Conservation (phyloP, 2,329 filamentous ascomycete species). For the Hirsutella thompsonii region DNA sequence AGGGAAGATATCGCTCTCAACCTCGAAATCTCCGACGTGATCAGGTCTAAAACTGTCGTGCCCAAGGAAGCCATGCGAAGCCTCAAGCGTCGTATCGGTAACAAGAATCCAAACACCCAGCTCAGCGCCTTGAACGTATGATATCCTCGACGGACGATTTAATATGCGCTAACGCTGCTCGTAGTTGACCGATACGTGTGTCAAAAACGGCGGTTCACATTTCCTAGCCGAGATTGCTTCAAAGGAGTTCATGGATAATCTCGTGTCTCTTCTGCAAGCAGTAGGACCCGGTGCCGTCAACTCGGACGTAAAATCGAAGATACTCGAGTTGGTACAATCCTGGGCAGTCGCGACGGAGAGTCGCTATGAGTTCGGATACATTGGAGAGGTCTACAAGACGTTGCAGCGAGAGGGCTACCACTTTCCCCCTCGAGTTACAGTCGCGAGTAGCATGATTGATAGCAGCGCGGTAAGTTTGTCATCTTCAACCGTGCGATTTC, state of each 20-base stretch:
- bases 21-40: slow-evolving; percentile 94
- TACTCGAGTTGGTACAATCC: slow-evolving; percentile 82
- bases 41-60: slow-evolving; percentile 92
- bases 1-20: slow-evolving; percentile 96
- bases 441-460: slow-evolving; percentile 96
- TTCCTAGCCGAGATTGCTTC: slow-evolving; percentile 94
- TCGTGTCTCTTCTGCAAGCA: slow-evolving; percentile 78
- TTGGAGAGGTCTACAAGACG: slow-evolving; percentile 73
- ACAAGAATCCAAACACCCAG: slow-evolving; percentile 96
- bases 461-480: slow-evolving; percentile 65
- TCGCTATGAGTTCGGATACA: slow-evolving; percentile 70
- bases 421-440: slow-evolving; percentile 76
- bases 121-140: slow-evolving; percentile 81
- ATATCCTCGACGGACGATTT: neutral
- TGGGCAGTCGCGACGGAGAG: slow-evolving; percentile 88
- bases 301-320: slow-evolving; percentile 75
- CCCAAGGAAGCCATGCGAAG: slow-evolving; percentile 98
- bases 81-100: slow-evolving; percentile 83
- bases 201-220: slow-evolving; percentile 94
- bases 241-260: slow-evolving; percentile 95
- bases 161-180: slow-evolving; percentile 1
- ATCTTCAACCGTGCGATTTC: slow-evolving; percentile 8
- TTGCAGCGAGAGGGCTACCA: slow-evolving; percentile 76
- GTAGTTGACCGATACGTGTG: slow-evolving; percentile 92
- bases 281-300: slow-evolving; percentile 65